Percentiles rank a stretch among this genome's conserved stretches.
Conservation (phyloP, 257 asterid genomes). For the Lithospermum erythrorhizon region DNA sequence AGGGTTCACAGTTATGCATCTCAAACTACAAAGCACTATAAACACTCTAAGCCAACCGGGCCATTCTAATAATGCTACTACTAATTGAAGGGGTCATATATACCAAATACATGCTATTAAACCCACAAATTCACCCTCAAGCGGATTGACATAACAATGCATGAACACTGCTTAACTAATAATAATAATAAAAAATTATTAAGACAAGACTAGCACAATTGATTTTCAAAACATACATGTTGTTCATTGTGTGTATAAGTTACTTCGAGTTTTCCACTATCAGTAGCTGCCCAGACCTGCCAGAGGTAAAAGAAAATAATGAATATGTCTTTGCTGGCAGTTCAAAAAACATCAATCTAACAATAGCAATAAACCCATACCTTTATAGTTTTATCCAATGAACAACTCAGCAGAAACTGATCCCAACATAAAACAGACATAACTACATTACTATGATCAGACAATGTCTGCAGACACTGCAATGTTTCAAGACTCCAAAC, state of each 20-base stretch:
- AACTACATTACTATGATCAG: constrained; percentile 75
- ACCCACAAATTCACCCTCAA: no score
- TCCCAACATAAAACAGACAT: constrained; percentile 99
- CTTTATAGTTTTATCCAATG: constrained; percentile 84
- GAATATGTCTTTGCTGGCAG: neutral
- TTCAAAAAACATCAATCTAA: neutral
- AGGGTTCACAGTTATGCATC: no score
- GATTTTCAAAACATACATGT: constrained; percentile 40
- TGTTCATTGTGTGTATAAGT: constrained; percentile 84
- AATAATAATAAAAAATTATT: no score
- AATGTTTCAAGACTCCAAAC: constrained; percentile 90
- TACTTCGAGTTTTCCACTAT: constrained; percentile 76
- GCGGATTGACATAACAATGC: no score
- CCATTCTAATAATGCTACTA: no score
- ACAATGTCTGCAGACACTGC: constrained; percentile 74
- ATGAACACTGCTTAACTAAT: neutral
- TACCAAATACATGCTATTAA: no score
- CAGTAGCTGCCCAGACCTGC: constrained; percentile 88
- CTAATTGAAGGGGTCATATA: no score
- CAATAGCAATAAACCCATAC: constrained; percentile 16
- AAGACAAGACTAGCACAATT: constrained; percentile 5
- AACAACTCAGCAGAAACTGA: constrained; percentile 89
- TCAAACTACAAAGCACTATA: no score
- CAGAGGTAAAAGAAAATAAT: constrained; percentile 10
- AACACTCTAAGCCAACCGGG: no score